A percentile compares a stretch with the other conserved stretches of the same genome.
Evolutionary conservation across 305 asterid species (phyloP).

Genomic region (Fraxinus angustifolia): DNA sequence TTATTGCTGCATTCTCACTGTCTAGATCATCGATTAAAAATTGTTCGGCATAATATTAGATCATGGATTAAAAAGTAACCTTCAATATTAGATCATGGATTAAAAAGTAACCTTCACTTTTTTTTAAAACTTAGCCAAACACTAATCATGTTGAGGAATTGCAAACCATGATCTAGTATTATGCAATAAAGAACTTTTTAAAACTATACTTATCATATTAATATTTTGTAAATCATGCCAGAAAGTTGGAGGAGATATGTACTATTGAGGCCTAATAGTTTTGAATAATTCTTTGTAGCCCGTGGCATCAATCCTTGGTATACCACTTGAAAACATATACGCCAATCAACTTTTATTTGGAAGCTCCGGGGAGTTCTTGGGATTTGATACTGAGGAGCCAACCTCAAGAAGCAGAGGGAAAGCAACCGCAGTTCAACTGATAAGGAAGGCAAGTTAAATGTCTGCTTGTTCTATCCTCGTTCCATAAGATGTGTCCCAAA

Average conservation of each 20-base stretch:
- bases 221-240: background rate
- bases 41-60: background rate
- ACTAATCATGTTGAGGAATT: background rate
- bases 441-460: constrained; percentile 56
- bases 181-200: background rate
- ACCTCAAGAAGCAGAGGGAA: constrained; percentile 95
- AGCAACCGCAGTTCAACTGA: constrained; percentile 74
- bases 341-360: constrained; percentile 81
- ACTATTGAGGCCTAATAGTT: constrained; percentile 18
- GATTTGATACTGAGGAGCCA: constrained; percentile 76
- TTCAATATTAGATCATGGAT: background rate
- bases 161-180: background rate
- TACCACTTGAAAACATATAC: constrained; percentile 58
- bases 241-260: background rate
- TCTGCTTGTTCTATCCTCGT: background rate
- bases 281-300: constrained; percentile 41
- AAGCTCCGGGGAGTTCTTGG: constrained; percentile 69
- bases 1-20: background rate
- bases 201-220: background rate
- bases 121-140: background rate
- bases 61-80: background rate
- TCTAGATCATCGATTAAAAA: background rate
- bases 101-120: background rate
- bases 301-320: constrained; percentile 71
- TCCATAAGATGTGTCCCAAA: constrained; percentile 1